Base-by-base conservation (phyloP, 2,329 filamentous ascomycete species). In the Pestalotiopsis sp. region DNA sequence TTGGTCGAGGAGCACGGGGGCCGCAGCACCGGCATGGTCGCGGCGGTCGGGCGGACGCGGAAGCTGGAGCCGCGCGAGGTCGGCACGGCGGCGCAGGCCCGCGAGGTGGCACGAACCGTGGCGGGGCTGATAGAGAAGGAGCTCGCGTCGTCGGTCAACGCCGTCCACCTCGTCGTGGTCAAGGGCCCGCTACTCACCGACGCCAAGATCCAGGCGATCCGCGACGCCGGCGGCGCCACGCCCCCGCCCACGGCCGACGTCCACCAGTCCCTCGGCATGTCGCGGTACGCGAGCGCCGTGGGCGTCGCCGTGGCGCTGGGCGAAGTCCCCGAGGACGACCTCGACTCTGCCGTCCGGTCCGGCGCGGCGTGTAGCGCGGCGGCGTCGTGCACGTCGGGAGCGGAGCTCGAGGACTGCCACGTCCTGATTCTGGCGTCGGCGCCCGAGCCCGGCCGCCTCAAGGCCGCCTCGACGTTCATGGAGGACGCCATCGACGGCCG, bases 221-320 rank as follows among this genome's bases (percentile, higher is more conserved):
- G 72, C 23, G 71, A 70, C 6, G 60, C 66, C 9, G 72, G 72
- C 2, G 70, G 70, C 27, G 66, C 59, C 64, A 72, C 76, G 3
- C 58, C 76, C 64, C 72, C 76, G 3, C 58, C 76, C 36, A 77
- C 76, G 4, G 72, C 71, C 4, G 75, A 78, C 64, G 78, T 76
- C 3, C 79, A 79, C 63, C 73, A 78, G 64, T 77, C 75, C 14
- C 79, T 79, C 76, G 76, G 77, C 27, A 75, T 73, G 70, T 79
- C 77, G 12, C 71, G 77, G 9, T 77, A 78, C 64, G 77, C 76
- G 12, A 75, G 73, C 38, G 76, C 77, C 2, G 69, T 78, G 4
- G 76, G 77, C 11, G 75, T 78, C 31, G 73, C 74, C 3, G 66
- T 73, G 12, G 77, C 77, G 38, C 70, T 77, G 12, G 73, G 70